Percentiles rank a stretch among this genome's conserved stretches.
Conservation (phyloP, 495 filamentous ascomycete genomes). For the Podospora conica region DNA sequence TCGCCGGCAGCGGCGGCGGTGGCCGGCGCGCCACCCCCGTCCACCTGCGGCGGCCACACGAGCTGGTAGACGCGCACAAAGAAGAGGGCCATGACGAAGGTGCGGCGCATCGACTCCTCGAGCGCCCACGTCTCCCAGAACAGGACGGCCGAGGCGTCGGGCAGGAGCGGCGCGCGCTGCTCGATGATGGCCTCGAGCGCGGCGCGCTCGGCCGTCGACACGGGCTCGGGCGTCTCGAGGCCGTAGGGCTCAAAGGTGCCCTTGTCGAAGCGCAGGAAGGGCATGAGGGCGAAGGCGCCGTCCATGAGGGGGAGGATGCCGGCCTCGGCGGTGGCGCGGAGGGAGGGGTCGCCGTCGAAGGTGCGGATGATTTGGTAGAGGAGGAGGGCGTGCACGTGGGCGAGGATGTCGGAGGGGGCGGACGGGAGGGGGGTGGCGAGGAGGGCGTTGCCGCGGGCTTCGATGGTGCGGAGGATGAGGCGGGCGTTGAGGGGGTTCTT, state of each 20-base stretch:
- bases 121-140: conserved; percentile 43
- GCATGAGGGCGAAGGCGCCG: conserved; percentile 27
- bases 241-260: conserved; percentile 3
- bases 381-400: conserved; percentile 39
- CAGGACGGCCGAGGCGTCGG: conserved; percentile 20
- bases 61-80: conserved; percentile 35
- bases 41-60: conserved; percentile 9
- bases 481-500: conserved; percentile 40
- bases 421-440: conserved; percentile 29
- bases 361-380: conserved; percentile 50
- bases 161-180: neutral
- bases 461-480: conserved; percentile 39
- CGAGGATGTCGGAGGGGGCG: conserved; percentile 23
- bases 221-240: neutral
- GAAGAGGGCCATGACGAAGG: conserved; percentile 38
- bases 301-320: conserved; percentile 33
- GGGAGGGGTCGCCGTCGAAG: conserved; percentile 46
- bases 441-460: conserved; percentile 34
- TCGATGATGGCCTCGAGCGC: neutral
- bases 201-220: neutral
- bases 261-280: conserved; percentile 12
- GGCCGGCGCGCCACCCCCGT: neutral
- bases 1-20: neutral
- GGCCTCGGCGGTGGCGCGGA: conserved; percentile 32
- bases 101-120: conserved; percentile 44